phyloP scores from a whole-genome alignment of 768 basidiomycete species.

The Clavaria fumosa region DNA sequence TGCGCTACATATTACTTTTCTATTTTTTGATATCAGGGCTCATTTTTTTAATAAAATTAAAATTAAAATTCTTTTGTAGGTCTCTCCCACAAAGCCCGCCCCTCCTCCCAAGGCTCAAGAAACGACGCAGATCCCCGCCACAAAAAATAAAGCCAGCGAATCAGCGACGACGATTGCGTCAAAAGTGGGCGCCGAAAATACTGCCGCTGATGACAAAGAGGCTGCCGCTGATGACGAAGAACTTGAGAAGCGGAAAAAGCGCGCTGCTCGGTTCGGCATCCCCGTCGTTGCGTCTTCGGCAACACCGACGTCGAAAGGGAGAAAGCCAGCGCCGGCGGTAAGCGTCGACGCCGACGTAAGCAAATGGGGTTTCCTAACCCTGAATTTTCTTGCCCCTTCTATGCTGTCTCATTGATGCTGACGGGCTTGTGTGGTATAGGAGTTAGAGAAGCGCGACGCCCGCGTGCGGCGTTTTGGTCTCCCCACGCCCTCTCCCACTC shows the following conservation, averaged over 20 bases:
- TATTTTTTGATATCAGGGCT: too few species aligned
- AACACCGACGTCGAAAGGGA: constrained; percentile 10
- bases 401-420: neutral
- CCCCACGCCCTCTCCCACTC: constrained; percentile 2
- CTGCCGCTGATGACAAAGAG: too few species aligned
- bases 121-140: too few species aligned
- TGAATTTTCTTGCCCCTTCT: constrained; percentile 16
- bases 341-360: too few species aligned
- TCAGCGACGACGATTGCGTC: too few species aligned
- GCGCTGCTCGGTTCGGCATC: constrained; percentile 62
- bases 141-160: too few species aligned
- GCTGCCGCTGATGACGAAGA: constrained; percentile 30
- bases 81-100: too few species aligned
- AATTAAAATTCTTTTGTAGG: too few species aligned
- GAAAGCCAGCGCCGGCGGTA: constrained; percentile 9
- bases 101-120: too few species aligned
- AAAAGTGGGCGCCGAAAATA: too few species aligned
- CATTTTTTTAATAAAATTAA: too few species aligned
- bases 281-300: constrained; percentile 30
- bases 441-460: constrained; percentile 31
- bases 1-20: too few species aligned
- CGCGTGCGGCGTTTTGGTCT: constrained; percentile 44
- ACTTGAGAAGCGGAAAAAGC: constrained; percentile 38
- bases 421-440: constrained; percentile 21
- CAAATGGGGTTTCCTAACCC: constrained; percentile 3